Base-by-base conservation (phyloP, 2,329 filamentous ascomycete genomes). In the Sclerotinia glacialis region DNA sequence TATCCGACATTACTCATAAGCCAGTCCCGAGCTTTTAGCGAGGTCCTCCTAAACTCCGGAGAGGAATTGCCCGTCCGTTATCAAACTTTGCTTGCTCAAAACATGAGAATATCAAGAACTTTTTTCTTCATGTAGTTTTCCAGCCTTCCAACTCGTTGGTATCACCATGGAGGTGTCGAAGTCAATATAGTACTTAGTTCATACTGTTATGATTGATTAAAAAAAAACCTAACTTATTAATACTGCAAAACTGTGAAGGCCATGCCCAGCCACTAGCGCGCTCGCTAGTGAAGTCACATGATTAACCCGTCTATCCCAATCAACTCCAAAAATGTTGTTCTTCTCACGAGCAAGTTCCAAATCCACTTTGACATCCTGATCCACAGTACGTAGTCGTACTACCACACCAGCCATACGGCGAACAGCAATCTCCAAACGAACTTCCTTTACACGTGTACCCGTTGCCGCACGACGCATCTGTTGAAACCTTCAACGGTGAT, bases 401-500 rank as follows among this genome's bases (percentile, higher is more conserved):
- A 2, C 63, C 63, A 50, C 63, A 65, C 16, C 23, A 65, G 21
- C 63, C 63, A 50, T 42, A 50, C 6, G 16, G 7, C 6, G 63
- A 65, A 23, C 63, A 65, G 28, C 63, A 65, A 5, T 9, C 9
- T 40, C 63, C 63, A 34, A 55, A 54, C 49, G 49, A 64, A n/a
- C 49, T 64, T 46, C 42, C 53, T 8, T 28, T 28, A 21, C 63
- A 65, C 6, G 16, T 59, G 9, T 47, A 47, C 31, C 53, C 42
- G 2, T 56, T 58, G 4, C 63, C 63, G 49, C 63, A 65, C 16
- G 63, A 59, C 1, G 16, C 63, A 59, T 59, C 53, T 1, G 52
- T 59, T 9, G 62, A 65, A 37, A 58, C 31, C n/a, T 49, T 40
- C 42, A 58, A 47, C 12, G 52, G 28, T 26, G 52, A 16, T 14